Base-by-base conservation (phyloP, 2,329 filamentous ascomycete species). In the Aureobasidium mangrovei region DNA sequence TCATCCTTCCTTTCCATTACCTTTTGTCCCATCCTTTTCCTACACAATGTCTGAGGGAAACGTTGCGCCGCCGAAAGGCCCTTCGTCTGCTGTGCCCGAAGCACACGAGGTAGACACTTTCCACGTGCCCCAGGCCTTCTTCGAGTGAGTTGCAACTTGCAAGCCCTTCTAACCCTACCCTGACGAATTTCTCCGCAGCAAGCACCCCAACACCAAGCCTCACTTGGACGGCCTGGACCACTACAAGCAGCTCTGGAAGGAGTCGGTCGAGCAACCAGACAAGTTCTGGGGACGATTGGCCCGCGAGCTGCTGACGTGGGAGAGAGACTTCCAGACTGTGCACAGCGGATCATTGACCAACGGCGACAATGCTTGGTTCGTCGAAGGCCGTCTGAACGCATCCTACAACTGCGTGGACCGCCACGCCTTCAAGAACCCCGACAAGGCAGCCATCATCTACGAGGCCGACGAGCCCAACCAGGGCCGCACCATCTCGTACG, bases 391-490 rank as follows among this genome's bases (percentile, higher is more conserved):
- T 64, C 78, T 98, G 67, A 98, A 98, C 66, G 93, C 93, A 59
- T 93, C 88, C 29, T 97, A 90, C 82, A 98, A 98, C 77, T 95
- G 90, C 67, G 85, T 98, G 60, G 93, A 98, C 68, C 88, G 93
- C 58, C 91, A 97, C 72, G 93, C 93, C n/a, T 81, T 94, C 73
- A 90, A 91, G 74, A 84, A 95, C 73, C 93, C 93, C 45, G 76
- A 97, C 74, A 89, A 86, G 74, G 83, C 93, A 45, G 93, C 93
- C 69, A 95, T 98, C 74, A 95, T 97, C 75, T 98, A 97, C 77
- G 93, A 98, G 77, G 91, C 91, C 58, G 93, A 98, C 66, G 93
- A 98, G 73, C 82, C 85, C 40, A 78, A 74, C 53, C 86, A 95
- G 68, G 91, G 93, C 67, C 89, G 91, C 62, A 91, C 80, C 61